Evolutionary conservation across 2,329 filamentous ascomycete genomes (phyloP), one percentile per base, ranked within the genome.

Genomic region (Cercospora sp.): DNA sequence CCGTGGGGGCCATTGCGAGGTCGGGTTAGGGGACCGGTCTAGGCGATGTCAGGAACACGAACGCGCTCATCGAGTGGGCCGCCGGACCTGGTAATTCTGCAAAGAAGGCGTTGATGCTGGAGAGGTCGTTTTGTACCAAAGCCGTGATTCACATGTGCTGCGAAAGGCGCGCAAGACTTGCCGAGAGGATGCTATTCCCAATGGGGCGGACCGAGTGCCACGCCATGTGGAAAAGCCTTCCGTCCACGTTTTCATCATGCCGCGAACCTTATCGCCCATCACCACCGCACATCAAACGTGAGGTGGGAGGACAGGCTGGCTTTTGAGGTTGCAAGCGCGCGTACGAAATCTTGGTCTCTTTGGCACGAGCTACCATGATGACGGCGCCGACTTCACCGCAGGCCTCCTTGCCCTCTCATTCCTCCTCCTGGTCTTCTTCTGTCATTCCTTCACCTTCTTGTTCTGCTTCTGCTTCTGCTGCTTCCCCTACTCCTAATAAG

Each of bases 21-120:
- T 40, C 28, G 49, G 49, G 34, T 70, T 74, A 77, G 32, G 74
- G 71, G 28, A 77, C 74, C 21, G 76, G 75, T 66, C 76, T 70
- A 6, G 76, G 76, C 40, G 74, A 76, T 58, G 75, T 77, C 70
- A 77, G 66, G 71, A 78, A 78, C 63, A 78, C 74, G 67, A 76
- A 76, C 49, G 63, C 59, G 69, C 69, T 67, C 65, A 71, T 67
- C 63, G 66, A 62, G 45, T 6, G 21, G 30, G 62, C 37, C 49
- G 62, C 51, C 62, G 62, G 62, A 64, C 62, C 59, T 61, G 59
- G 3, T 61, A 16, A 18, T 43, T 32, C 16, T 16, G 28, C 53
- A 58, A 32, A 32, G 53, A 28, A 58, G 26, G 30, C 26, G 26
- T 28, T 13, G 53, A 10, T n/a, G 26, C 10, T 30, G 26, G 53